Evolutionary conservation across 345 rosid species (phyloP).

Genomic region (Arabidopsis thaliana): DNA sequence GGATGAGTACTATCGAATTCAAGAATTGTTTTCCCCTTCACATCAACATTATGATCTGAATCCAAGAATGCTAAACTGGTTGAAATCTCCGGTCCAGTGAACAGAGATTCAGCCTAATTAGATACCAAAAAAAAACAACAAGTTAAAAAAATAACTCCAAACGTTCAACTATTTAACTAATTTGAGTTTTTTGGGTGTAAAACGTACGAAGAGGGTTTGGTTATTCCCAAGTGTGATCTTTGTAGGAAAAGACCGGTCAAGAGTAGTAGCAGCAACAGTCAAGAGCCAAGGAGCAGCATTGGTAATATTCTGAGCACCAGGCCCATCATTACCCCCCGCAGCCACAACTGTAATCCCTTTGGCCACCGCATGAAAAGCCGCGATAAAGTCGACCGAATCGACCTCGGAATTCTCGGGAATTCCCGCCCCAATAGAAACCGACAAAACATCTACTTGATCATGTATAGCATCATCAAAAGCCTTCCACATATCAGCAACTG

Average conservation of each 20-base stretch:
- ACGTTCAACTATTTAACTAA: constrained; percentile 16
- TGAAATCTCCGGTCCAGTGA: constrained; percentile 39
- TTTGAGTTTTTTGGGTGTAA: background rate
- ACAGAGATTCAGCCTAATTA: constrained; percentile 46
- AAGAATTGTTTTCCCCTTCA: constrained; percentile 38
- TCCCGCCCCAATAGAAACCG: constrained; percentile 43
- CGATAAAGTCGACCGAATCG: constrained; percentile 24
- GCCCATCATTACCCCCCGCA: constrained; percentile 41
- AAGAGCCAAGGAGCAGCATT: constrained; percentile 60
- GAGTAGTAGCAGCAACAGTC: constrained; percentile 56
- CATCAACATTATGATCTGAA: background rate
- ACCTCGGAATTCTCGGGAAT: constrained; percentile 47
- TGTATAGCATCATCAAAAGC: constrained; percentile 61
- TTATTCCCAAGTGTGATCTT: constrained; percentile 47
- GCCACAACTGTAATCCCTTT: constrained; percentile 50
- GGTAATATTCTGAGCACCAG: constrained; percentile 42
- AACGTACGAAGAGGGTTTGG: constrained; percentile 32
- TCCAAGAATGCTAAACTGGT: constrained; percentile 19
- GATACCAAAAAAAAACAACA: constrained; percentile 16
- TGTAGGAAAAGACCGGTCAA: constrained; percentile 58
- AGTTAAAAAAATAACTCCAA: background rate
- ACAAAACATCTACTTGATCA: constrained; percentile 60
- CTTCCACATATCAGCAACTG: constrained; percentile 54
- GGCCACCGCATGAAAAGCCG: constrained; percentile 49
- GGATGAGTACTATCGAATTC: background rate